Base-by-base conservation (phyloP, 2,329 filamentous ascomycete species). In the Diaporthe destruens region DNA sequence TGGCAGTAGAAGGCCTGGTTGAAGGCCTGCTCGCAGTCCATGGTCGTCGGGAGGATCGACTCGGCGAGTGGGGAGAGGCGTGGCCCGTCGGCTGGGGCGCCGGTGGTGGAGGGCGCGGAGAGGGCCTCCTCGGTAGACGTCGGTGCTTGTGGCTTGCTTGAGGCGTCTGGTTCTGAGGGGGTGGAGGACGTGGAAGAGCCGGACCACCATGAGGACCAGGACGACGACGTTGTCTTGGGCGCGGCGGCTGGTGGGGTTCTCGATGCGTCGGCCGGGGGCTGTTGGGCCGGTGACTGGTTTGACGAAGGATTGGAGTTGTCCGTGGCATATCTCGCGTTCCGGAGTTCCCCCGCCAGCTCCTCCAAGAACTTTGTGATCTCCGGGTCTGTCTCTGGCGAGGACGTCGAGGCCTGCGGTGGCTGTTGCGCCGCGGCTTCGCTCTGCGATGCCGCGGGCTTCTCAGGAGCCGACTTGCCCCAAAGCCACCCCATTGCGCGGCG, bases 1-100 rank as follows among this genome's bases (percentile, higher is more conserved):
- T 96, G 94, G 88, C 96, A 99, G 86, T 96, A 94, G 88, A 96
- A 98, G 73, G 96, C 95, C 75, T 91, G 88, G 85, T 99, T 96
- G 84, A 99, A 98, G 77, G 95, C 93, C 74, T 92, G 88, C 67
- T 94, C 92, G 86, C 96, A 98, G 79, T 93, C 95, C 92, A 98
- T 96, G 68, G 88, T 90, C 54, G 91, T 91, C 0, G 94, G 94
- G 74, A 96, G 93, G 66, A 94, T 86, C 75, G 91, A 89, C 76
- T 94, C 90, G 76, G 91, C 88, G 72, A 93, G 81, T 72, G 86
- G 82, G 75, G 85, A 82, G 74, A 82, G 79, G 70, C 71, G 55
- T n/a, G 59, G 42, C 55, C 42, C 25, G 75, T 55, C 20, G 20
- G 59, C 67, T 56, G 72, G 44, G 55, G 51, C 63, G n/a, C n/a